These are phyloP conservation scores for Phytophthora foliorum DNA, from an alignment of 352 stramenopile species.

Conservation along the genomic window DNA sequence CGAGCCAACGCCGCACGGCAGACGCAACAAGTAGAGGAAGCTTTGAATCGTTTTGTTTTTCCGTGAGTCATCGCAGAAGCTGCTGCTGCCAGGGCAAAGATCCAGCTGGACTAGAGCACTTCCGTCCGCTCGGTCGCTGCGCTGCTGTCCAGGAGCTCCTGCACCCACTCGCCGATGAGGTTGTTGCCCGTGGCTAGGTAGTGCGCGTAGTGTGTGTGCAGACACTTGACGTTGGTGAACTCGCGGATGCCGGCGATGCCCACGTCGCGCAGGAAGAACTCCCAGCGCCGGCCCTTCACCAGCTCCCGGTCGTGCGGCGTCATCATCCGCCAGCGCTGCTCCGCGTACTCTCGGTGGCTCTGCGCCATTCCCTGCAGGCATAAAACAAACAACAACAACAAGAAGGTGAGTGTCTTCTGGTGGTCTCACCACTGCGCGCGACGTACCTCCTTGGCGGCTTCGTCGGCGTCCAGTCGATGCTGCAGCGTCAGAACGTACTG, in stretches of 20 bases:
- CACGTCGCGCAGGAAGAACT: conserved; percentile 54
- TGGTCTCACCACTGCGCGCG: background rate
- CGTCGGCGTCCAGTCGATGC: conserved; percentile 46
- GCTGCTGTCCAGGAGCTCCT: conserved; percentile 54
- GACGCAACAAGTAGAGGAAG: conserved; percentile 33
- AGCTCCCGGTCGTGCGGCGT: conserved; percentile 49
- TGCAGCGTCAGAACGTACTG: conserved; percentile 58
- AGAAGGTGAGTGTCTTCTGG: conserved; percentile 10
- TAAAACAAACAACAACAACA: conserved; percentile 1
- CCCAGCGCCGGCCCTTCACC: conserved; percentile 52
- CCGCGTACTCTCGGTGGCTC: conserved; percentile 57
- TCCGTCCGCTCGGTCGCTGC: conserved; percentile 15
- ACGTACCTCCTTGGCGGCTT: conserved; percentile 45
- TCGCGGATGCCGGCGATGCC: conserved; percentile 72
- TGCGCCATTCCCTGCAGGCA: conserved; percentile 50
- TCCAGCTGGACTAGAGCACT: conserved; percentile 29
- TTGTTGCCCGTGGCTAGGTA: conserved; percentile 65
- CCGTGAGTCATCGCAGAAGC: conserved; percentile 1
- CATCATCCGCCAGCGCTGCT: conserved; percentile 61
- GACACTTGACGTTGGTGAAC: conserved; percentile 70
- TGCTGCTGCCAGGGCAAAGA: conserved; percentile 2
- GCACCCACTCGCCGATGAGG: conserved; percentile 70
- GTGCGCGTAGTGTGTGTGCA: conserved; percentile 82
- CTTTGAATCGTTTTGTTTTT: conserved; percentile 23
- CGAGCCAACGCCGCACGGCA: conserved; percentile 8